Percentiles rank a stretch among this genome's conserved stretches.
Evolutionary conservation across 2,329 filamentous ascomycete genomes (phyloP).

Genomic region (Cladosporium sp.): DNA sequence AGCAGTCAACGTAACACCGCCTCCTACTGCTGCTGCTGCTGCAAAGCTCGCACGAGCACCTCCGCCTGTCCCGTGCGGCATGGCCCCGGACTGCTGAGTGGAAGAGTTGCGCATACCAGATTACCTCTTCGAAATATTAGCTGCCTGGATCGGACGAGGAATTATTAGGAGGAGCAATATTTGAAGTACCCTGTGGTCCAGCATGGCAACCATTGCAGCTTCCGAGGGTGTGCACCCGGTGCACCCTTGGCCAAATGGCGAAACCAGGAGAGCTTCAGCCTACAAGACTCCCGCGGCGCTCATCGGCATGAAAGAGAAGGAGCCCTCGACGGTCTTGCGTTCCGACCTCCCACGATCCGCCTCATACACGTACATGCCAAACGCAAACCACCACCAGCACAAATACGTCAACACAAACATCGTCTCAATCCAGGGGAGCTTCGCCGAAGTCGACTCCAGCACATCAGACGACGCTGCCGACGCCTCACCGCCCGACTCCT

Average conservation of each 20-base stretch:
- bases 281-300: conserved; percentile 17
- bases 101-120: conserved; percentile 12
- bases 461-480: conserved; percentile 37
- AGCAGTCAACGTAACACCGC: neutral
- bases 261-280: conserved; percentile 13
- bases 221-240: conserved; percentile 13
- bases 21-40: neutral
- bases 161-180: neutral
- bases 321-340: conserved; percentile 2
- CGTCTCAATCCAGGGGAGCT: conserved; percentile 49
- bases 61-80: conserved; percentile 15
- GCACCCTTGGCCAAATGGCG: conserved; percentile 12
- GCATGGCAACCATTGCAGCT: conserved; percentile 12
- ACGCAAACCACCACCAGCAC: conserved; percentile 33
- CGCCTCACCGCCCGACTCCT: conserved; percentile 41
- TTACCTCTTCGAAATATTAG: conserved; percentile 5
- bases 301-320: conserved; percentile 19
- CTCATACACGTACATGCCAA: conserved; percentile 58
- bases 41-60: conserved; percentile 10
- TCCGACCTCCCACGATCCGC: conserved; percentile 53
- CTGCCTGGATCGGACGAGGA: neutral
- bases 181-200: neutral
- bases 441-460: conserved; percentile 49
- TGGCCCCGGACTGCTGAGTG: conserved; percentile 12
- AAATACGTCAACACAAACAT: conserved; percentile 30